Base-by-base conservation (phyloP, 371 early-diverging fungal species). In the Rhizomucor miehei region DNA sequence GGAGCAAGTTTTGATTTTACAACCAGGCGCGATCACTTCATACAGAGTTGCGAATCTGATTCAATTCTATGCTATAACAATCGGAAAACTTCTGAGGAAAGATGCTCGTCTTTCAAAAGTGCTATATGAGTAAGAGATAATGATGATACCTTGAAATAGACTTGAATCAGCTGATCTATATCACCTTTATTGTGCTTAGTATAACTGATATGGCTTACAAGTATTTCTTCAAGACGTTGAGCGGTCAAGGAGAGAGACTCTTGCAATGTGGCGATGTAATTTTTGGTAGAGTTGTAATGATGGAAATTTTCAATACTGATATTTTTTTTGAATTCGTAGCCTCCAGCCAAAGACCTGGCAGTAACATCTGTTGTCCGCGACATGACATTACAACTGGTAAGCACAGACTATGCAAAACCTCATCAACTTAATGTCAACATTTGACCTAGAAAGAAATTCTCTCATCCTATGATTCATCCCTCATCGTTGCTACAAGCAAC, bases 381-480 rank as follows among this genome's bases (percentile, higher is more conserved):
- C 21, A 77, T 85, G 52, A 70, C 87, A 1, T 57, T 75, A 21
- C 89, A 89, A 52, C 55, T 91, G 70, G 85, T 85, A 77, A 56
- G 65, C 49, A 48, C 21, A 19, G 17, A 34, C 9, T 21, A 21
- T 5, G 5, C 24, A 11, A 8, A 52, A 3, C 25, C 13, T 14
- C 10, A 17, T 19, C 20, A n/a, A 9, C 6, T 21, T 25, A n/a
- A n/a, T n/a, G n/a, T n/a, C n/a, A 34, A 39, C 3, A 17, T 45
- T 6, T 44, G 25, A 43, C 25, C 38, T 67, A 88, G 83, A 87
- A 87, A 72, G 90, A 89, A 57, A 86, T 92, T 35, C 77, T 90
- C 73, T 82, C 86, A 19, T 87, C 89, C 0, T 90, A 90, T 59
- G 89, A 90, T 39, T 80, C 85, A 1, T 87, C 89, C 0, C 75